phyloP scores from a whole-genome alignment of 2,329 filamentous ascomycete species.

The Ceratocystis cubensis region DNA sequence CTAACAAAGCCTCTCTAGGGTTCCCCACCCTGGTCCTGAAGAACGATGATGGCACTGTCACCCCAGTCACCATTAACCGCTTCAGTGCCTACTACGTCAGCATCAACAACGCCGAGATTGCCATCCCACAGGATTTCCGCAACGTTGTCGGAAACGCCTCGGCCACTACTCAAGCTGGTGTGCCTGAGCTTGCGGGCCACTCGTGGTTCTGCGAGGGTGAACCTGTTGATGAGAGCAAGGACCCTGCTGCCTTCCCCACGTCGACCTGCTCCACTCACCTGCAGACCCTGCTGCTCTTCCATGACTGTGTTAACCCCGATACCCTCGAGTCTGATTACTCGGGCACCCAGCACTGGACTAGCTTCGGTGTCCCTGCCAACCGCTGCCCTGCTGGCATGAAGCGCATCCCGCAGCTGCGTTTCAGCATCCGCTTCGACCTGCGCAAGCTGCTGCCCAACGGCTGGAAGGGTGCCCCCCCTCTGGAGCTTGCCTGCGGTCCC shows the following conservation, averaged over 20 bases:
- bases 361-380: slow-evolving; percentile 23
- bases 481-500: slow-evolving; percentile 33
- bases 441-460: slow-evolving; percentile 33
- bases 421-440: slow-evolving; percentile 36
- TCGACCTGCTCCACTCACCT: slow-evolving; percentile 27
- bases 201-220: slow-evolving; percentile 28
- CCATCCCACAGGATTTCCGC: slow-evolving; percentile 34
- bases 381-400: slow-evolving; percentile 34
- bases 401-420: slow-evolving; percentile 36
- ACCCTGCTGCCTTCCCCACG: slow-evolving; percentile 26
- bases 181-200: slow-evolving; percentile 22
- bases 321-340: slow-evolving; percentile 24
- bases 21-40: slow-evolving; percentile 33
- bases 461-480: slow-evolving; percentile 33
- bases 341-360: slow-evolving; percentile 12
- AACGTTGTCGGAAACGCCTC: slow-evolving; percentile 32
- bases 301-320: slow-evolving; percentile 24
- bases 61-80: slow-evolving; percentile 27
- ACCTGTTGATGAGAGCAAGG: slow-evolving; percentile 22
- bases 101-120: slow-evolving; percentile 32
- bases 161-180: slow-evolving; percentile 25
- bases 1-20: slow-evolving; percentile 23
- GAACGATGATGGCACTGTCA: slow-evolving; percentile 26
- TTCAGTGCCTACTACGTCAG: slow-evolving; percentile 38
- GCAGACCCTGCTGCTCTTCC: slow-evolving; percentile 25